Evolutionary conservation across 371 early-diverging fungal species (phyloP).

Genomic region (Mycotypha africana): DNA sequence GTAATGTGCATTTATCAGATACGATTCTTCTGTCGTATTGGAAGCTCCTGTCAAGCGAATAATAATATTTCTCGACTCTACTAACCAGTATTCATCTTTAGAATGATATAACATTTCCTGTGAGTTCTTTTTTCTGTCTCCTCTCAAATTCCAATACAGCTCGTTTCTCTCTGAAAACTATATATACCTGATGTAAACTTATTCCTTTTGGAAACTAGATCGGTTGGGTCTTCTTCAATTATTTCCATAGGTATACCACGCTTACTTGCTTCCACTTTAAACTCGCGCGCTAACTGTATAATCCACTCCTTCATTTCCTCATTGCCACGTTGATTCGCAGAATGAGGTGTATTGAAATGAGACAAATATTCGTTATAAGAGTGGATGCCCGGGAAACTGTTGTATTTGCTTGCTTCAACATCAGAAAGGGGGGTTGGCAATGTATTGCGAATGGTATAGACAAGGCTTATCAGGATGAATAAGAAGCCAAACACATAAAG

Average conservation of each 20-base stretch:
- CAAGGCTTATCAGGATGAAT: constrained; percentile 6
- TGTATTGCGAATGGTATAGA: constrained; percentile 18
- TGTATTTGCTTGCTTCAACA: constrained; percentile 23
- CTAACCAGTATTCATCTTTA: constrained; percentile 40
- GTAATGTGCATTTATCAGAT: constrained; percentile 47
- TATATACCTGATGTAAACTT: constrained; percentile 33
- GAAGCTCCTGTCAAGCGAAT: constrained; percentile 14
- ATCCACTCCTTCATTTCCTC: constrained; percentile 33
- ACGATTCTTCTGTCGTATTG: constrained; percentile 28
- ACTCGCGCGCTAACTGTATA: constrained; percentile 22
- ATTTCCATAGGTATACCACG: constrained; percentile 40
- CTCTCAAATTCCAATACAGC: neutral
- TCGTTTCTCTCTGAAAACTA: no score
- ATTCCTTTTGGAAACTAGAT: constrained; percentile 15
- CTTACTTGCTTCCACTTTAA: constrained; percentile 34
- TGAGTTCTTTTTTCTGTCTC: neutral
- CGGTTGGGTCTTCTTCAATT: constrained; percentile 36
- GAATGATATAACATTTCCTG: no score
- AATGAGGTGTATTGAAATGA: constrained; percentile 48
- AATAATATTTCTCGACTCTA: constrained; percentile 41
- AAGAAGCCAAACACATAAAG: constrained; percentile 16
- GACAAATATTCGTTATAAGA: constrained; percentile 48
- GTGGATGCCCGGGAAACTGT: constrained; percentile 44
- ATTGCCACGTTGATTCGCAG: constrained; percentile 48
- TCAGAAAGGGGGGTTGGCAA: constrained; percentile 46